A percentile compares a stretch with the other conserved stretches of the same genome.
Evolutionary conservation across 352 stramenopile species (phyloP).

Genomic region (Globisporangium rhizosaccharum): DNA sequence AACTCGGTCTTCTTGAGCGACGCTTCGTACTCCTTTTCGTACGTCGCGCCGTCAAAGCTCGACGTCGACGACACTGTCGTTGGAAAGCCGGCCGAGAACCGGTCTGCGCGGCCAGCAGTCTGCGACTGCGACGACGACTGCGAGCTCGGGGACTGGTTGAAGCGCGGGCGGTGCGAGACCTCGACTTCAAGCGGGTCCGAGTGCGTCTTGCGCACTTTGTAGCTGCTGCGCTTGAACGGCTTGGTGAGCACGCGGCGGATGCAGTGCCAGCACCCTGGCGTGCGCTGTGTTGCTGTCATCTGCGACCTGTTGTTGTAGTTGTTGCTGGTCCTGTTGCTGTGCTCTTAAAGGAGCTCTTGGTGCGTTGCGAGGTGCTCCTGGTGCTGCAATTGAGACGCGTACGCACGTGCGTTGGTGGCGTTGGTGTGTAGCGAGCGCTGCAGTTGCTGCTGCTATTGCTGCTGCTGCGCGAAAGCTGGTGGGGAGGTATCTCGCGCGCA

Average conservation of each 20-base stretch:
- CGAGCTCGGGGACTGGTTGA: conserved; percentile 11
- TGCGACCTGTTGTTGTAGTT: neutral
- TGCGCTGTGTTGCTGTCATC: neutral
- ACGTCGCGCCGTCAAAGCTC: conserved; percentile 19
- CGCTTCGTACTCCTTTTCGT: conserved; percentile 31
- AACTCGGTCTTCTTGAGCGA: conserved; percentile 33
- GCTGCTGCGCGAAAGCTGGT: neutral
- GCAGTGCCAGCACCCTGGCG: conserved; percentile 8
- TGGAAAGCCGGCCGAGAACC: conserved; percentile 9
- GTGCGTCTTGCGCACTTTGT: conserved; percentile 19
- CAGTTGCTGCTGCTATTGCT: neutral
- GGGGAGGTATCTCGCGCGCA: neutral
- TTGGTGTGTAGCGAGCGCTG: neutral
- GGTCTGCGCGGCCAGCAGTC: conserved; percentile 5
- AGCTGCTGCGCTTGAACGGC: conserved; percentile 17
- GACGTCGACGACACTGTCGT: conserved; percentile 16
- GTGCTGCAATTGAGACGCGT: neutral
- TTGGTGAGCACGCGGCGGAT: conserved; percentile 9
- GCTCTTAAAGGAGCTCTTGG: too few relatives aligned
- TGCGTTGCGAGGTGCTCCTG: neutral
- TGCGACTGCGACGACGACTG: conserved; percentile 12
- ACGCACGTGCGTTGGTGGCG: neutral
- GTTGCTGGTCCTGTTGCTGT: neutral
- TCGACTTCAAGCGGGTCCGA: conserved; percentile 17
- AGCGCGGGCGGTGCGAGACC: conserved; percentile 13